A percentile compares a stretch with the other conserved stretches of the same genome.
Conservation (phyloP, 2,329 filamentous ascomycete genomes). For the Septoria linicola region DNA sequence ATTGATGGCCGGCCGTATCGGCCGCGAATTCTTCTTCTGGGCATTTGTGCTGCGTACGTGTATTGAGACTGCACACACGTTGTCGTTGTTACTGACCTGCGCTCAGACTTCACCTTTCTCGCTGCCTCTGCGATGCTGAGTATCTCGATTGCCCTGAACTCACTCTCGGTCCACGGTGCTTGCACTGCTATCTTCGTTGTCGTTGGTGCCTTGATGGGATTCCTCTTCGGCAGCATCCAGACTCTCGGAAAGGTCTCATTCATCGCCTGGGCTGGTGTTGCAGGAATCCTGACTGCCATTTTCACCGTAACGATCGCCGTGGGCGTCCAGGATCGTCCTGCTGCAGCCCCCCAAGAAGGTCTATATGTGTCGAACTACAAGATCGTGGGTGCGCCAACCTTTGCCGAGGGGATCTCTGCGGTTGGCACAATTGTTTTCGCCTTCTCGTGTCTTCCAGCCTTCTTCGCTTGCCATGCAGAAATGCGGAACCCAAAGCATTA, state of each 20-base stretch:
- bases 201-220: slow-evolving; percentile 43
- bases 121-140: slow-evolving; percentile 41
- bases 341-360: slow-evolving; percentile 34
- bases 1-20: slow-evolving; percentile 54
- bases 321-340: slow-evolving; percentile 38
- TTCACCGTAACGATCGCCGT: slow-evolving; percentile 39
- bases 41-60: slow-evolving; percentile 21
- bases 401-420: slow-evolving; percentile 59
- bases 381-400: slow-evolving; percentile 28
- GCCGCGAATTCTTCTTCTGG: slow-evolving; percentile 49
- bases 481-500: slow-evolving; percentile 41
- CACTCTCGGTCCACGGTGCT: slow-evolving; percentile 29
- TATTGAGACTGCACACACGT: too few relatives aligned
- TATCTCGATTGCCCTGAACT: slow-evolving; percentile 30
- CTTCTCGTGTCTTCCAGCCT: slow-evolving; percentile 41
- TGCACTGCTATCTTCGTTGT: slow-evolving; percentile 46
- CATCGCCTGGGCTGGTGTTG: slow-evolving; percentile 39
- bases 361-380: slow-evolving; percentile 34
- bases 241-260: slow-evolving; percentile 38
- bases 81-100: slow-evolving; percentile 1
- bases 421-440: slow-evolving; percentile 53
- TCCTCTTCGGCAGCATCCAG: slow-evolving; percentile 38
- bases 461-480: slow-evolving; percentile 42
- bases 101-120: slow-evolving; percentile 27
- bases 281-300: slow-evolving; percentile 27